A percentile compares a stretch with the other conserved stretches of the same genome.
Evolutionary conservation across 768 basidiomycete genomes (phyloP).

Genomic region (Russula olivacea): DNA sequence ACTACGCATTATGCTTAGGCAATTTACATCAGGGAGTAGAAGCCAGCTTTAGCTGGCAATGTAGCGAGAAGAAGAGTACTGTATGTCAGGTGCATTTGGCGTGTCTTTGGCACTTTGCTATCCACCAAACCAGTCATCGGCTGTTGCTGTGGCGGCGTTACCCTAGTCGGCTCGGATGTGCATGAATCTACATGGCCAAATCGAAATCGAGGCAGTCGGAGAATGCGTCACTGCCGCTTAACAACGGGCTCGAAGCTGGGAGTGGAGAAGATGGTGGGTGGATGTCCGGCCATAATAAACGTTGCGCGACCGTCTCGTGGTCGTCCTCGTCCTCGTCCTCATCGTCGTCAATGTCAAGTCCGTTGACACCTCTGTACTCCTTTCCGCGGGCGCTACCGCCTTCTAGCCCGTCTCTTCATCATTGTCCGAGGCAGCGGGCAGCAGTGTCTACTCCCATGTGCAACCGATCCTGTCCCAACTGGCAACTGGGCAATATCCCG

Average conservation of each 20-base stretch:
- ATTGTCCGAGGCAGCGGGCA: constrained; percentile 46
- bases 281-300: constrained; percentile 27
- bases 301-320: constrained; percentile 5
- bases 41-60: too few relatives aligned
- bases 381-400: constrained; percentile 27
- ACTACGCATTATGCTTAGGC: too few relatives aligned
- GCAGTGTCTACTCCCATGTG: constrained; percentile 47
- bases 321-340: constrained; percentile 13
- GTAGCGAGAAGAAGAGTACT: too few relatives aligned
- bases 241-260: constrained; percentile 35
- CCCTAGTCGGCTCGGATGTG: not conserved
- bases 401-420: constrained; percentile 24
- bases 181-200: not conserved
- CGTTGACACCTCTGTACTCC: constrained; percentile 7
- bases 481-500: constrained; percentile 47
- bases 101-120: too few relatives aligned
- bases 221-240: constrained; percentile 27
- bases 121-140: too few relatives aligned
- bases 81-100: too few relatives aligned
- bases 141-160: too few relatives aligned
- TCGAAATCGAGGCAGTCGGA: constrained; percentile 25
- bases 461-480: constrained; percentile 52
- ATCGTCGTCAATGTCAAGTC: constrained; percentile 32
- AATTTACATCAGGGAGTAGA: too few relatives aligned
- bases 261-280: constrained; percentile 33